Evolutionary conservation across 441 rosid species (phyloP), one percentile per base, ranked within the genome.

Genomic region (Mallotus repandus): DNA sequence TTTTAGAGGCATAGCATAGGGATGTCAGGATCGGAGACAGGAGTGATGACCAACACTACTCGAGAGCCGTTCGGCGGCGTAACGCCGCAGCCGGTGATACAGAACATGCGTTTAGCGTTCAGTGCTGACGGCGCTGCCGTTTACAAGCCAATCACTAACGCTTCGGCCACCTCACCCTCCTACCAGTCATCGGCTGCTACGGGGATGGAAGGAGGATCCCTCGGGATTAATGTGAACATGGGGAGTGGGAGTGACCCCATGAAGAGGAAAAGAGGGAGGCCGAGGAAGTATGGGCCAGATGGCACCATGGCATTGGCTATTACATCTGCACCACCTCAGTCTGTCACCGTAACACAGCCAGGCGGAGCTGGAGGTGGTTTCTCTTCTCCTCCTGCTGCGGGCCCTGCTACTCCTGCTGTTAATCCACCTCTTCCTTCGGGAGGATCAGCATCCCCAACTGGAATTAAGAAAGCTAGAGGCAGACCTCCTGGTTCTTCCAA

Each of bases 211-310:
- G 71, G 68, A 9, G 68, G 64, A 16, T 70, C 58, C 49, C 80
- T 75, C 45, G 78, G 79, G 60, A 68, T 83, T 63, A 85, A 82
- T 77, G 85, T 89, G 82, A 87, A 82, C 76, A 61, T 79, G 74
- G 83, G 79, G 9, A 52, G 29, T 10, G 89, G 81, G 9, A 77
- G 73, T 69, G 91, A 86, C 59, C 76, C 80, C 0, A 46, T 84
- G 81, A 92, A 86, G 87, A 89, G 72, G 81, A 91, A 84, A 85
- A 82, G 97, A 75, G 98, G 98, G 10, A 86, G 97, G 70, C 98
- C 97, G 9, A 89, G 97, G 78, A 94, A 88, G 81, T 90, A 94
- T 59, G 93, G 86, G 14, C 93, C 97, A 3, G 94, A 86, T 22
- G 86, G 88, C 56, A 72, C 84, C 59, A 82, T 86, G 82, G 77